Percentiles rank a stretch among this genome's conserved stretches.
Conservation (phyloP, 352 stramenopile species). For the Phytophthora uliginosa region DNA sequence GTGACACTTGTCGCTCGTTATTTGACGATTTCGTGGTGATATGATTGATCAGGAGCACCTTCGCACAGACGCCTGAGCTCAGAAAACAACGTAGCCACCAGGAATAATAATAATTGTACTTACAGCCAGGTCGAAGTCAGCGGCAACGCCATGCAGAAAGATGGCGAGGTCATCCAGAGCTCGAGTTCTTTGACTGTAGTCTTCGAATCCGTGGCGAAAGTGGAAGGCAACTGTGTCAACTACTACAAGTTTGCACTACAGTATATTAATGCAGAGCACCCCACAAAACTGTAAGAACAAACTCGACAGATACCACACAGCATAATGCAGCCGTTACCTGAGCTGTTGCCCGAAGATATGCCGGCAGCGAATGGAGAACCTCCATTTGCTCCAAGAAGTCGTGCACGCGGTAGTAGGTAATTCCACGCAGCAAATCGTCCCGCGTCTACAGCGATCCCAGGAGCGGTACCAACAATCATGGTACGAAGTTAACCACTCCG, state of each 20-base stretch:
- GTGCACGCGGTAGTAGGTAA: constrained; percentile 84
- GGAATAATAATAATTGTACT: constrained; percentile 3
- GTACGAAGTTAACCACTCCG: not conserved
- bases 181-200: constrained; percentile 71
- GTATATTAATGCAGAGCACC: not conserved
- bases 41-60: constrained; percentile 82
- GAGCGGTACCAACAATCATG: not conserved
- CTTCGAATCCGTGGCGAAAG: constrained; percentile 90
- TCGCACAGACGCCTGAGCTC: not conserved
- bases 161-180: constrained; percentile 79
- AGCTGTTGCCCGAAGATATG: constrained; percentile 53
- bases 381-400: constrained; percentile 93
- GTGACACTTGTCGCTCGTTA: constrained; percentile 18
- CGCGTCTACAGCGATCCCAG: constrained; percentile 42
- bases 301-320: not conserved
- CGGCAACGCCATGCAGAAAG: constrained; percentile 71
- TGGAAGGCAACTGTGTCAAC: constrained; percentile 97
- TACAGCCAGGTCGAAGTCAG: constrained; percentile 68
- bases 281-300: not conserved
- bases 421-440: constrained; percentile 86
- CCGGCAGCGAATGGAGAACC: constrained; percentile 80
- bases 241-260: constrained; percentile 89
- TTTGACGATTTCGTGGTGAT: constrained; percentile 64
- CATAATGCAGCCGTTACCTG: constrained; percentile 33
- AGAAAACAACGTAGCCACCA: not conserved